Conservation (phyloP, 2,329 filamentous ascomycete genomes). For the Macroventuria anomochaeta region DNA sequence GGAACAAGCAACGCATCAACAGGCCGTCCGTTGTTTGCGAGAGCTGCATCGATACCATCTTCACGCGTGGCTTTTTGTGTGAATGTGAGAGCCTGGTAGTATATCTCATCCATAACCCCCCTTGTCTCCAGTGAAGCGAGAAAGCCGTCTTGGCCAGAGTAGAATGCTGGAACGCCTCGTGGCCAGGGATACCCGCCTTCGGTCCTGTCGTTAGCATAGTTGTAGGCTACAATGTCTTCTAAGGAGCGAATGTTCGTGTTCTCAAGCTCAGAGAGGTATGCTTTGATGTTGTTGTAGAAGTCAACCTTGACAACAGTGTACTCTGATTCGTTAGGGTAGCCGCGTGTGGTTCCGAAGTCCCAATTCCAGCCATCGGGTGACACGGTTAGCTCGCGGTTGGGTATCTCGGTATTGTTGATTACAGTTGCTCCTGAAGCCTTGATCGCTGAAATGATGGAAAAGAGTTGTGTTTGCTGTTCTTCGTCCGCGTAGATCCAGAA, state of each 20-base stretch:
- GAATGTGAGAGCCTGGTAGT: constrained; percentile 70
- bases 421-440: constrained; percentile 68
- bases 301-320: constrained; percentile 76
- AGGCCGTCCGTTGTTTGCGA: constrained; percentile 53
- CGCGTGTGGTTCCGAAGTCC: constrained; percentile 68
- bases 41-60: constrained; percentile 72
- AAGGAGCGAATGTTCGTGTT: constrained; percentile 51
- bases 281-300: constrained; percentile 70
- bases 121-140: constrained; percentile 66
- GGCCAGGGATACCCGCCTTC: constrained; percentile 69
- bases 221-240: constrained; percentile 45
- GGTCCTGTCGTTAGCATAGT: constrained; percentile 64
- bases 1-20: constrained; percentile 72
- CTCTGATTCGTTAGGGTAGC: constrained; percentile 74
- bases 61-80: constrained; percentile 64
- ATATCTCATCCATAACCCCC: constrained; percentile 68
- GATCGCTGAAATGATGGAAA: constrained; percentile 60
- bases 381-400: constrained; percentile 66
- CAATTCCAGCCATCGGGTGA: constrained; percentile 75
- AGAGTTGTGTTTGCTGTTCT: constrained; percentile 62
- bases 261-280: constrained; percentile 67
- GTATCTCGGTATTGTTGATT: constrained; percentile 73
- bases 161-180: constrained; percentile 57
- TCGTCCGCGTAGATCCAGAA: constrained; percentile 70
- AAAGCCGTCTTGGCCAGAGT: constrained; percentile 74